Percentiles rank a stretch among this genome's conserved stretches.
Conservation (phyloP, 306 rosid species). For the Lathyrus sativus region DNA sequence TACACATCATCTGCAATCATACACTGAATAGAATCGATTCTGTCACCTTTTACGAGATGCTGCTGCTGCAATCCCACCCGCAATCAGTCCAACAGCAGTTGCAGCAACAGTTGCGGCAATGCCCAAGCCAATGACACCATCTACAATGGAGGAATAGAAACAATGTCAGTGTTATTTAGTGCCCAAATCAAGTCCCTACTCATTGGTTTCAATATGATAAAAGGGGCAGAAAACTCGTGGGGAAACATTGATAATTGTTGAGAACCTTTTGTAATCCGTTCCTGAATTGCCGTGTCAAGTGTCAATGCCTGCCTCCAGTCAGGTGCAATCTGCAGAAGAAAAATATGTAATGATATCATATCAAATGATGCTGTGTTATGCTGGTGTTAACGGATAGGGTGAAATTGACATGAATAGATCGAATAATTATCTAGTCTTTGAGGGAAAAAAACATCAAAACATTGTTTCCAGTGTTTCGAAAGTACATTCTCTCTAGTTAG, state of each 20-base stretch:
- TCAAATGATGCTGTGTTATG: slow-evolving; percentile 7
- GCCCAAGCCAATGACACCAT: slow-evolving; percentile 90
- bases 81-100: slow-evolving; percentile 80
- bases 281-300: slow-evolving; percentile 67
- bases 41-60: slow-evolving; percentile 60
- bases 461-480: not conserved
- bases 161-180: slow-evolving; percentile 33
- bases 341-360: slow-evolving; percentile 4
- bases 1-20: slow-evolving; percentile 29
- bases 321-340: slow-evolving; percentile 72
- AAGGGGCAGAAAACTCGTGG: slow-evolving; percentile 1
- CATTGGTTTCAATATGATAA: slow-evolving; percentile 6
- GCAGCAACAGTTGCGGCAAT: slow-evolving; percentile 86
- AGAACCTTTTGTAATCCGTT: slow-evolving; percentile 73
- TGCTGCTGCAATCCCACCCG: slow-evolving; percentile 82
- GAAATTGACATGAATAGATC: too few species aligned
- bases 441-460: not conserved
- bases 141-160: slow-evolving; percentile 49
- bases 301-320: slow-evolving; percentile 92
- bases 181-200: slow-evolving; percentile 14
- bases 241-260: slow-evolving; percentile 4
- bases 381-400: slow-evolving; percentile 5
- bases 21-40: slow-evolving; percentile 13
- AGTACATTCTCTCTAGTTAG: not conserved
- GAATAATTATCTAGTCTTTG: not conserved